Evolutionary conservation across 257 asterid species (phyloP).

Genomic region (Gentiana straminea): DNA sequence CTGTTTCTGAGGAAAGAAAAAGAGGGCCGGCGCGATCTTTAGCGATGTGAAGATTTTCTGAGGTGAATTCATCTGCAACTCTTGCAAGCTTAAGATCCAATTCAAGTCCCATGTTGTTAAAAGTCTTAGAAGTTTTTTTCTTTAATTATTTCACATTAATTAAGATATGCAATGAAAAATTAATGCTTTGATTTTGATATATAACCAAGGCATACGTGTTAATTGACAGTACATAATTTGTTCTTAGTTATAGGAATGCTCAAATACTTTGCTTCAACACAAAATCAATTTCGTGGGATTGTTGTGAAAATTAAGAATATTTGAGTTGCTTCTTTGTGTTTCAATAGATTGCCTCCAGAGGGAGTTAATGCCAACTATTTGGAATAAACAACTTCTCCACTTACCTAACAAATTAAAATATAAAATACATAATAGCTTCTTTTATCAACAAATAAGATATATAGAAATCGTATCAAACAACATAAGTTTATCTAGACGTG

Average conservation of each 20-base stretch:
- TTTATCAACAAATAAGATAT: no score
- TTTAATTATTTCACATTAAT: no score
- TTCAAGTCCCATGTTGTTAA: constrained; percentile 40
- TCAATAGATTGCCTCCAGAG: not conserved
- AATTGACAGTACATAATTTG: not conserved
- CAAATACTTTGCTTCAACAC: constrained; percentile 49
- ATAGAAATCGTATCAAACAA: no score
- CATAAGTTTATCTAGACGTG: no score
- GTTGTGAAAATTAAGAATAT: not conserved
- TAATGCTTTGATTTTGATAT: not conserved
- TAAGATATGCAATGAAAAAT: no score
- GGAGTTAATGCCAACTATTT: not conserved
- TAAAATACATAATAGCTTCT: no score
- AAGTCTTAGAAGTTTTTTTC: not conserved
- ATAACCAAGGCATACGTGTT: not conserved
- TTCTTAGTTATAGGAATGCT: constrained; percentile 20
- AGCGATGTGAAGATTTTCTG: constrained; percentile 29
- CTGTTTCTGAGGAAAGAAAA: constrained; percentile 66
- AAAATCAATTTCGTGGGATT: not conserved
- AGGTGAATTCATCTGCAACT: constrained; percentile 37
- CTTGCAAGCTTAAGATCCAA: constrained; percentile 47
- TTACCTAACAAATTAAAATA: no score
- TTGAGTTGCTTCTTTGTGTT: constrained; percentile 1
- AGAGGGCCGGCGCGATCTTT: constrained; percentile 45
- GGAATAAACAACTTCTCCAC: no score